Base-by-base conservation (phyloP, 2,329 filamentous ascomycete species). In the Mollisia scopiformis region DNA sequence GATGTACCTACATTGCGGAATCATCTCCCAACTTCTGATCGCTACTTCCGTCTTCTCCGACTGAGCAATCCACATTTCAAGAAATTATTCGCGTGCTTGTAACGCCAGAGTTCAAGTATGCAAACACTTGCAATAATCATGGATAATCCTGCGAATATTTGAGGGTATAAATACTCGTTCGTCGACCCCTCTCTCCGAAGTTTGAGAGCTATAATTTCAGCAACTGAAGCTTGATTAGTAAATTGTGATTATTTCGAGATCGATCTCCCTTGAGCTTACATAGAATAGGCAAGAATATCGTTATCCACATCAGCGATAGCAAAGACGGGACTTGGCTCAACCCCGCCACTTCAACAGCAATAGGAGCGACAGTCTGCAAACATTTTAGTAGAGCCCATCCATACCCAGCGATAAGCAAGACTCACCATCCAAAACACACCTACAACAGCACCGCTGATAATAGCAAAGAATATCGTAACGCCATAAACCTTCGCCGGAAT, bases 401-500 rank as follows among this genome's bases (percentile, higher is more conserved):
- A 11, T 30, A 2, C 2, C 2, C 47, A n/a, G n/a, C n/a, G n/a
- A 31, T 50, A 2, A 11, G 14, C 1, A 5, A 10, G 7, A 55
- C 47, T 54, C 41, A 66, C 75, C 71, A 78, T 78, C 79, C 80
- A 83, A 63, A 81, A 82, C 0, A 78, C 75, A 0, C 82, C 81
- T 37, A 80, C 68, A 5, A 79, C 76, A 3, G 75, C 75, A 3
- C 82, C 82, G 55, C 72, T 71, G 0, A 79, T 31, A 8, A 83
- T 62, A 0, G 76, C 75, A 59, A 81, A 82, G 60, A 81, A 74
- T 1, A 80, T 65, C 1, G 77, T 68, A 8, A 80, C 64, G 0
- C 73, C 80, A 59, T 75, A 82, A 8, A 68, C 73, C 3, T 70
- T 73, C 3, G 79, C 76, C 3, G 79, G 78, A 2, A 81, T 72